Conservation (phyloP, 208 protist species). For the Crithidia thermophila region DNA sequence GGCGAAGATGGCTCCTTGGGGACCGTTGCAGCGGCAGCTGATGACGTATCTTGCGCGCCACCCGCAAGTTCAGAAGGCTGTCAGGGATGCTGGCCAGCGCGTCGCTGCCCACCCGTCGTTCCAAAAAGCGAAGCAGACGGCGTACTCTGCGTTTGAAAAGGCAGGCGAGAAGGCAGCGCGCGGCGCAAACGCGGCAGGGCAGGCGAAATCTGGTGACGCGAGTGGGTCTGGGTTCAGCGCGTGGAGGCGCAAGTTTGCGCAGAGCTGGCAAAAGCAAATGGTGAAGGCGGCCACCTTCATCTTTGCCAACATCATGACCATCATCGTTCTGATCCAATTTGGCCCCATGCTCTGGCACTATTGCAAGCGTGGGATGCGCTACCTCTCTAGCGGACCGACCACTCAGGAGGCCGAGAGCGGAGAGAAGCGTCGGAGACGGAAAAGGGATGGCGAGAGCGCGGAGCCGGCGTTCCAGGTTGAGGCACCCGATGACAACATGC, state of each 20-base stretch:
- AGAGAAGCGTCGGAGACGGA: conserved; percentile 4
- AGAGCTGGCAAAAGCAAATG: conserved; percentile 35
- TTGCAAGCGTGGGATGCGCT: conserved; percentile 26
- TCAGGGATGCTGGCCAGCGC: conserved; percentile 30
- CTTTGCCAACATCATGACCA: conserved; percentile 64
- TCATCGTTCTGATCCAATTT: conserved; percentile 67
- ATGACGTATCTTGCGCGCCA: conserved; percentile 38
- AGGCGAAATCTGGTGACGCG: not conserved
- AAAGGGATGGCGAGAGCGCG: not conserved
- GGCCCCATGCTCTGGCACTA: conserved; percentile 39
- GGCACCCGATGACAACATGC: conserved; percentile 20
- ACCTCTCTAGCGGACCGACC: conserved; percentile 6
- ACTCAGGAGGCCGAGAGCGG: conserved; percentile 7
- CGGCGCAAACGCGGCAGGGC: not conserved
- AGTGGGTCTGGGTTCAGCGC: conserved; percentile 16
- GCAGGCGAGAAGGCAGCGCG: conserved; percentile 15
- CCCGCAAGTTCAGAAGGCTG: conserved; percentile 36
- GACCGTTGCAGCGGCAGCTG: conserved; percentile 42
- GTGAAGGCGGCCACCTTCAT: conserved; percentile 49
- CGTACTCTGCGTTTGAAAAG: conserved; percentile 20
- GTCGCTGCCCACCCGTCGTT: conserved; percentile 26
- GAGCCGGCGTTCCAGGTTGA: conserved; percentile 5
- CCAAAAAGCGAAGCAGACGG: conserved; percentile 22
- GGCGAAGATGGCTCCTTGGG: conserved; percentile 35
- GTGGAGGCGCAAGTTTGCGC: conserved; percentile 16